Evolutionary conservation across 192 early-diverging fungal genomes (phyloP).

Genomic region (Coemansia guatemalensis): DNA sequence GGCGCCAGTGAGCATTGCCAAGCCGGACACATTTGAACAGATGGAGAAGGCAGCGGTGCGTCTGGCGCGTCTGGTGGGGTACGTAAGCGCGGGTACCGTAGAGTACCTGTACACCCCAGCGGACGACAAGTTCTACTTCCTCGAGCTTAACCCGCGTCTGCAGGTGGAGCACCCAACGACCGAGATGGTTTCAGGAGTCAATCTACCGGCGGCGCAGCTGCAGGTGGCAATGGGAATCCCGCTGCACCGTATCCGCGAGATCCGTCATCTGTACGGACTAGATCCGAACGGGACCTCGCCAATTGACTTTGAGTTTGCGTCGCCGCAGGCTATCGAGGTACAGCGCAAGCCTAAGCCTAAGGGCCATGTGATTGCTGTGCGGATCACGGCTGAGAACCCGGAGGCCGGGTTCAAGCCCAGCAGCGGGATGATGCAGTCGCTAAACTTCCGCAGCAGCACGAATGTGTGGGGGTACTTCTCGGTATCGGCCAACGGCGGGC

Average conservation of each 20-base stretch:
- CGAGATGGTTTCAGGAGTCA: slow-evolving; percentile 98
- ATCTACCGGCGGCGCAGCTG: slow-evolving; percentile 95
- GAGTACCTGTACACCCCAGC: slow-evolving; percentile 94
- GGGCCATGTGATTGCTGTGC: slow-evolving; percentile 97
- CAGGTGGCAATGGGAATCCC: slow-evolving; percentile 99
- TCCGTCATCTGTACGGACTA: slow-evolving; percentile 91
- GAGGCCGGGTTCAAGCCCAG: slow-evolving; percentile 99
- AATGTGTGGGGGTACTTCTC: slow-evolving; percentile 99
- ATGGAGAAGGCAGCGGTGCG: slow-evolving; percentile 99
- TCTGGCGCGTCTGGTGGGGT: slow-evolving; percentile 90
- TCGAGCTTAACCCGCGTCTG: slow-evolving; percentile 96
- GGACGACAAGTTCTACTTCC: slow-evolving; percentile 87
- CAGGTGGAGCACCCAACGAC: slow-evolving; percentile 99
- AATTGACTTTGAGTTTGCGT: slow-evolving; percentile 92
- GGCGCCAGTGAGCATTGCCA: slow-evolving; percentile 88
- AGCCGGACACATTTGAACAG: slow-evolving; percentile 70
- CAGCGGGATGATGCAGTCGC: slow-evolving; percentile 92
- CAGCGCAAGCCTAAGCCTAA: slow-evolving; percentile 92
- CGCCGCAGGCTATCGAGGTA: slow-evolving; percentile 71
- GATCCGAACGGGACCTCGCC: slow-evolving; percentile 80
- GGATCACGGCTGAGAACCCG: slow-evolving; percentile 99
- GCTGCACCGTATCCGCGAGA: slow-evolving; percentile 91
- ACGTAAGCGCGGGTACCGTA: slow-evolving; percentile 94
- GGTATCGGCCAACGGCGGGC: slow-evolving; percentile 88
- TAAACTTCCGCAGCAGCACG: slow-evolving; percentile 93